Evolutionary conservation across 768 basidiomycete species (phyloP), one percentile per base, ranked within the genome.

Genomic region (Termitomyces sp.): DNA sequence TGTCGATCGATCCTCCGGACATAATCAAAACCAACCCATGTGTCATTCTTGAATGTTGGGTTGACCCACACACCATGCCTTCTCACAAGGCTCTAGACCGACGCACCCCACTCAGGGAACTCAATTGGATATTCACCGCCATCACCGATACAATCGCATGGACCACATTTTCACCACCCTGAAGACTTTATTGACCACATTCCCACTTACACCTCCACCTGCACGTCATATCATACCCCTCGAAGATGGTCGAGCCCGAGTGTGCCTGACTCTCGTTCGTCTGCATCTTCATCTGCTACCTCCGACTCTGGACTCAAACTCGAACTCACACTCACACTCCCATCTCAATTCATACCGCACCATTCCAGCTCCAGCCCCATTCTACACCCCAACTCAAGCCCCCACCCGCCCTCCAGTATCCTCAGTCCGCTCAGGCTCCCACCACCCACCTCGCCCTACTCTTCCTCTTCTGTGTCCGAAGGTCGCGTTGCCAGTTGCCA

Each of bases 71-170:
- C 60, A 90, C 88, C 16, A 82, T 97, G 78, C 91, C 94, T 9
- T 88, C 92, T 0, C 84, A 89, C 53, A 98, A 97, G 68, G 97
- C 97, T 38, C 82, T 97, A 18, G 92, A 99, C 65, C 83, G 97
- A 18, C 83, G 95, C 25, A 98, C 97, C 0, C 95, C 97, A 1
- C 76, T 99, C 0, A 97, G 97, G 48, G 97, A 99, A 72, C 82
- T 99, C n/a, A 97, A 96, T 67, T 99, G 97, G 97, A 98, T 98
- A 59, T 98, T 98, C 73, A 98, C 94, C 1, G 94, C 96, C 32
- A 91, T 99, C 53, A 98, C 97, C 15, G 97, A 99, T 71, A 98
- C 97, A 9, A 98, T 99, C 58, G 97, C 97, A 7, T 99, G 97
- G 97, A 95, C 95, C 13, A 91, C 93, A 2, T 96, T 99, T 68